phyloP scores from a whole-genome alignment of 441 rosid species.

The Omphalea diandra region DNA sequence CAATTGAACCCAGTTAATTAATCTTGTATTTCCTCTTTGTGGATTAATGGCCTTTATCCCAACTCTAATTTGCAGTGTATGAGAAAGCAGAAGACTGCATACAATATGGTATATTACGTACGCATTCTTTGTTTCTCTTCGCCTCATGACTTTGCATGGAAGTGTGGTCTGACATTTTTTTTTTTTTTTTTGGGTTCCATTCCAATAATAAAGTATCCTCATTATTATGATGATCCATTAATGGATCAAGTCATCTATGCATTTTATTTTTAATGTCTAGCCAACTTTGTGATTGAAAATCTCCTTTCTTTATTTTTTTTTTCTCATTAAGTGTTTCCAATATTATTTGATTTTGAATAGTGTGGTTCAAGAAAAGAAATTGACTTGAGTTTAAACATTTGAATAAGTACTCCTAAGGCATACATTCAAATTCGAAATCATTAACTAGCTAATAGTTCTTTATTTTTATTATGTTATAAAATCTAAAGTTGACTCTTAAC shows the following conservation, averaged over 20 bases:
- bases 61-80: conserved; percentile 15
- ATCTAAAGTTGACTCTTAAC: too few relatives aligned
- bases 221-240: not conserved
- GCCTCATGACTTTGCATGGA: not conserved
- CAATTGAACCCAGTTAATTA: too few relatives aligned
- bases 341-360: too few relatives aligned
- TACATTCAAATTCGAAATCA: too few relatives aligned
- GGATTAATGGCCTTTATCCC: not conserved
- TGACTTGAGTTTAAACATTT: too few relatives aligned
- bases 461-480: too few relatives aligned
- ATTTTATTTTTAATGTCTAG: too few relatives aligned
- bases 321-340: not conserved
- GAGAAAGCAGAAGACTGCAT: not conserved
- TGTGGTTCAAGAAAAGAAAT: too few relatives aligned
- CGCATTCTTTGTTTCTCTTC: conserved; percentile 2
- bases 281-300: too few relatives aligned
- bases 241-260: too few relatives aligned
- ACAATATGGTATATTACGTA: not conserved
- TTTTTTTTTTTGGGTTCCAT: not conserved
- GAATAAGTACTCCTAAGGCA: too few relatives aligned
- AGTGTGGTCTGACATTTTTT: not conserved
- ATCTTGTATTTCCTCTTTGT: not conserved
- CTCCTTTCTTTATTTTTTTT: not conserved
- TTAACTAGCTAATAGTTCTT: too few relatives aligned
- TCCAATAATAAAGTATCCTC: conserved; percentile 7